Conservation (phyloP, 495 filamentous ascomycete genomes). For the Tuber calosporum region DNA sequence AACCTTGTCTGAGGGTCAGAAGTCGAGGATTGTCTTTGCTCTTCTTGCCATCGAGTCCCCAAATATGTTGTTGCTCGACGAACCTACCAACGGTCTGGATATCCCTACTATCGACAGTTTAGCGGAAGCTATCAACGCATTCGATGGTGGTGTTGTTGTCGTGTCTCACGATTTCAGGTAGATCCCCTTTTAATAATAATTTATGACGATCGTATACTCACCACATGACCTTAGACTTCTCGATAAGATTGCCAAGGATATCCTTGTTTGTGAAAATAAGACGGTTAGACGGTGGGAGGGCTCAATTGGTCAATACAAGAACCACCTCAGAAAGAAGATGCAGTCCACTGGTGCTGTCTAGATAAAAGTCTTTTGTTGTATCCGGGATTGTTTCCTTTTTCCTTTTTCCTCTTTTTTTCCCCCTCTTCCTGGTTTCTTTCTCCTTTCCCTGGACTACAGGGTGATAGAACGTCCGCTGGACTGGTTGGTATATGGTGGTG, state of each 20-base stretch:
- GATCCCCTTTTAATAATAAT: conserved; percentile 24
- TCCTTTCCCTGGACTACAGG: conserved; percentile 29
- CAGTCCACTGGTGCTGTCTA: conserved; percentile 41
- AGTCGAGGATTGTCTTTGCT: conserved; percentile 94
- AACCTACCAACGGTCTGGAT: conserved; percentile 98
- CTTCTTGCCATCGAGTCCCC: conserved; percentile 90
- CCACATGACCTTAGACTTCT: conserved; percentile 57
- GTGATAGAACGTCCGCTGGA: conserved; percentile 21
- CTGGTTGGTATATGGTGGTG: conserved; percentile 3
- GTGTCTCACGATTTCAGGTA: conserved; percentile 97
- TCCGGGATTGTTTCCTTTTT: conserved; percentile 12
- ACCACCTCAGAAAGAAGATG: conserved; percentile 98
- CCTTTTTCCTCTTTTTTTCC: conserved; percentile 25
- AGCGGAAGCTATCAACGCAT: conserved; percentile 95
- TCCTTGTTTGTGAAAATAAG: conserved; percentile 97
- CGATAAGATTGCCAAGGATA: conserved; percentile 99
- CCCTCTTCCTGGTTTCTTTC: conserved; percentile 21
- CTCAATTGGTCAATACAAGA: conserved; percentile 90
- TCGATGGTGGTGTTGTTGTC: conserved; percentile 91
- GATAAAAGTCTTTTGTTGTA: conserved; percentile 18
- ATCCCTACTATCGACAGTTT: conserved; percentile 97
- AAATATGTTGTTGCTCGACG: conserved; percentile 96
- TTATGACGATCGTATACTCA: conserved; percentile 26
- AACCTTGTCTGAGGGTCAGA: conserved; percentile 94
- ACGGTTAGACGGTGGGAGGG: conserved; percentile 85